Base-by-base conservation (phyloP, 1,284 basidiomycete genomes). In the Termitomyces sp. region DNA sequence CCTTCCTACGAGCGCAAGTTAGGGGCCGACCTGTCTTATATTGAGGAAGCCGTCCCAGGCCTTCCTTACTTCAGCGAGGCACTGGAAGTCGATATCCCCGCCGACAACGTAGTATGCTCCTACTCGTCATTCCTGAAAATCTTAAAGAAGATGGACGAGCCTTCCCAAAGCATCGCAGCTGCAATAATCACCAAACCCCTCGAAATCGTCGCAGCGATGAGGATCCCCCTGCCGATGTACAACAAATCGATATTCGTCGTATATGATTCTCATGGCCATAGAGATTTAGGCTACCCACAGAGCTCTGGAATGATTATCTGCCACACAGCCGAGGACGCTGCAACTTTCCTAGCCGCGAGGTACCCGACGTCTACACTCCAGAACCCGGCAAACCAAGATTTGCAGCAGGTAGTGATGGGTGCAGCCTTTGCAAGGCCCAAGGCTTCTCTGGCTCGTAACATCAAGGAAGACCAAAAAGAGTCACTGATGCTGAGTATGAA, bases 1-100 rank as follows among this genome's bases (percentile, higher is more conserved):
- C 49, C 39, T 41, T 12, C 28, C 4, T 24, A 24, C 28, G 12
- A 10, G 6, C 26, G 13, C 19, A 3, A 31, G 0, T 2, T 8
- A 3, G 0, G 1, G 12, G 12, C 3, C 2, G 5, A 3, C 3
- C 1, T 1, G 2, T 6, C 0, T 6, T 2, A 2, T 5, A 7
- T 5, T 6, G 34, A 28, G 34, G n/a, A 13, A 9, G 39, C 13
- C 3, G 28, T 50, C 4, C 6, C 26, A 21, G 49, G 49, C 15
- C 13, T 50, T 4, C 39, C 49, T 2, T 50, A 50, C 49, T 50
- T 50, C 8, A 41, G 0, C 28, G 30, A 50, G 13, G 24, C 17
- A 3, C n/a, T 33, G 5, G 8, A 30, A 2, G 2, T 13, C 45
- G 2, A n/a, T n/a, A 7, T 2, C 7, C 46, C 26, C 1, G 15